A percentile compares a stretch with the other conserved stretches of the same genome.
These are phyloP conservation scores for Amanita jacksonii DNA, from an alignment of 768 basidiomycete species.

Conservation along the genomic window DNA sequence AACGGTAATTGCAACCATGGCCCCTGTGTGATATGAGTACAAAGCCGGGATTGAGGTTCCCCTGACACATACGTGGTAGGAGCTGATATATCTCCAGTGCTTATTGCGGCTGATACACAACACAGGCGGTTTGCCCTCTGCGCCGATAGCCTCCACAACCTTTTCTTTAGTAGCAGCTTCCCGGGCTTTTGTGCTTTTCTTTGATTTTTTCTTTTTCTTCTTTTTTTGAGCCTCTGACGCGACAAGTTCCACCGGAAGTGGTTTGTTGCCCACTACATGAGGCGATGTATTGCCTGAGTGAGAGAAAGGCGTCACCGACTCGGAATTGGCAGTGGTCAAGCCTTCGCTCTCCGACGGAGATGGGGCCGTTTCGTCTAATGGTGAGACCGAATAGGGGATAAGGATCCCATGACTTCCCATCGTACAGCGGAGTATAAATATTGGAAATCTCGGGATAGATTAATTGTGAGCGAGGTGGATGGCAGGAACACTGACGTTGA, in stretches of 20 bases:
- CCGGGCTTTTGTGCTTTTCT: conserved; percentile 43
- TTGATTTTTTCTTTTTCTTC: conserved; percentile 60
- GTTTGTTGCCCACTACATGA: conserved; percentile 16
- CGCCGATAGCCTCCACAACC: conserved; percentile 19
- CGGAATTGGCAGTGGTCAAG: conserved; percentile 13
- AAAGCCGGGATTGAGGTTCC: neutral
- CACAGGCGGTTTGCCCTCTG: conserved; percentile 46
- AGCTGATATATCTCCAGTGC: conserved; percentile 90
- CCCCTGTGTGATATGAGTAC: conserved; percentile 38
- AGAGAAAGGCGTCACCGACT: conserved; percentile 19
- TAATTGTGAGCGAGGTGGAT: too few species aligned
- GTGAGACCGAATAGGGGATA: neutral
- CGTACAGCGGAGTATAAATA: too few species aligned
- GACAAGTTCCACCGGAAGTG: conserved; percentile 13
- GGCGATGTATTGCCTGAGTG: conserved; percentile 26
- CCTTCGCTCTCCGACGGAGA: conserved; percentile 19
- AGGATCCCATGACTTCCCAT: neutral
- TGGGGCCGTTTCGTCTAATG: conserved; percentile 6
- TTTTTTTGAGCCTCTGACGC: conserved; percentile 38
- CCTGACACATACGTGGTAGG: conserved; percentile 63
- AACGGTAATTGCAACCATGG: conserved; percentile 87
- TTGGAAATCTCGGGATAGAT: too few species aligned
- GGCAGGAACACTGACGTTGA: neutral
- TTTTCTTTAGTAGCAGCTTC: conserved; percentile 25
- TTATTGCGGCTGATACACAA: conserved; percentile 89